Percentiles rank a stretch among this genome's conserved stretches.
Evolutionary conservation across 768 basidiomycete species (phyloP).

Genomic region (Mycena crocata): DNA sequence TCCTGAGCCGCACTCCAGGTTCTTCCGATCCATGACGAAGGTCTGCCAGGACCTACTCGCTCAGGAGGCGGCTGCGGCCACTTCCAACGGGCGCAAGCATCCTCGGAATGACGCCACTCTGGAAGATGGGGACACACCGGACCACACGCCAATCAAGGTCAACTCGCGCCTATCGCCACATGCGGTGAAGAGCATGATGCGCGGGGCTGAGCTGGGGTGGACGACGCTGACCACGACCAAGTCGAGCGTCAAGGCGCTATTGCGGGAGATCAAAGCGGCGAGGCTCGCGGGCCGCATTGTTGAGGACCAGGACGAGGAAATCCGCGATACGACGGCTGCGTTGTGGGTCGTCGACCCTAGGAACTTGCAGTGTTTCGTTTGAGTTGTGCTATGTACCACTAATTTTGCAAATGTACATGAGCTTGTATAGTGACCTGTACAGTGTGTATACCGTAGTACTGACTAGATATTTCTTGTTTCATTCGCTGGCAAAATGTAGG

Average conservation of each 20-base stretch:
- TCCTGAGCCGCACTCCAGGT: slow-evolving; percentile 40
- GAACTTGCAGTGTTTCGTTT: slow-evolving; percentile 59
- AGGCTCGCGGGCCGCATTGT: slow-evolving; percentile 49
- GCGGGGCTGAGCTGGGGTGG: slow-evolving; percentile 77
- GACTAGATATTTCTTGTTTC: background rate
- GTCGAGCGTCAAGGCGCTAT: slow-evolving; percentile 78
- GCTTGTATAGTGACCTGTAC: too few relatives aligned
- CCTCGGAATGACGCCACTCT: background rate
- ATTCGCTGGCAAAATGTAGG: background rate
- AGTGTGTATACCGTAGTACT: background rate
- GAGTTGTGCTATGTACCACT: too few relatives aligned
- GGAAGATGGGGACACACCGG: slow-evolving; percentile 30
- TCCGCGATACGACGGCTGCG: slow-evolving; percentile 46
- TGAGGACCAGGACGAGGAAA: slow-evolving; percentile 25
- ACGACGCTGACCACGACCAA: slow-evolving; percentile 90
- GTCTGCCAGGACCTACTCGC: slow-evolving; percentile 68
- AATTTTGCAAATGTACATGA: background rate
- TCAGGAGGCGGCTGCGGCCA: slow-evolving; percentile 46
- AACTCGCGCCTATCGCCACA: slow-evolving; percentile 78
- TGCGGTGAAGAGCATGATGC: slow-evolving; percentile 79
- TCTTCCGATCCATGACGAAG: slow-evolving; percentile 60
- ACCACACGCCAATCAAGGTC: slow-evolving; percentile 62
- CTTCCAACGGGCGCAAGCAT: slow-evolving; percentile 1
- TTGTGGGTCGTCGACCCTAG: slow-evolving; percentile 86
- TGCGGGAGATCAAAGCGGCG: slow-evolving; percentile 70